phyloP scores from a whole-genome alignment of 2,329 filamentous ascomycete species.

The Ascochyta rabiei region DNA sequence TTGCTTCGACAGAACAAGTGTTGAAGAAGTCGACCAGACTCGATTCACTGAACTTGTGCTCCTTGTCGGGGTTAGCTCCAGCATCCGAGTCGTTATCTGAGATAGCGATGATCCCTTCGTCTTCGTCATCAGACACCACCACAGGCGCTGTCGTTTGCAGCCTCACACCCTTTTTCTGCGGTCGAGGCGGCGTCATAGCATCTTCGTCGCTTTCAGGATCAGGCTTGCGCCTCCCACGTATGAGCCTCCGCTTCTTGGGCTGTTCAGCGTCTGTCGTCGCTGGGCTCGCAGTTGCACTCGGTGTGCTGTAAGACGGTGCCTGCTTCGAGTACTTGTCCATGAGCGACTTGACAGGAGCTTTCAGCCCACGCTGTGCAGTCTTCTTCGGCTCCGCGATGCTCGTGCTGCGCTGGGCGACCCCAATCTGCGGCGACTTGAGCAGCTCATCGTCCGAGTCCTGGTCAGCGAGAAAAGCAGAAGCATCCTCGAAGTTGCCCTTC shows the following conservation, averaged over 20 bases:
- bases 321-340: conserved; percentile 59
- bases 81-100: conserved; percentile 54
- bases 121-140: conserved; percentile 36
- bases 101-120: conserved; percentile 44
- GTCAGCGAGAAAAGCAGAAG: conserved; percentile 41
- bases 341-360: conserved; percentile 61
- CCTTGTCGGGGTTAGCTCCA: conserved; percentile 34
- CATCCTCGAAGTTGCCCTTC: conserved; percentile 62
- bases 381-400: conserved; percentile 47
- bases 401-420: conserved; percentile 22
- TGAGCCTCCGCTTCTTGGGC: conserved; percentile 51
- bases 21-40: conserved; percentile 84
- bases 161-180: conserved; percentile 22
- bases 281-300: conserved; percentile 22
- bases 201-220: conserved; percentile 37
- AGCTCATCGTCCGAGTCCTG: conserved; percentile 46
- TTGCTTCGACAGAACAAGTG: conserved; percentile 72
- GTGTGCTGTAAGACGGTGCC: conserved; percentile 24
- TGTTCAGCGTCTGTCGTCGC: conserved; percentile 19
- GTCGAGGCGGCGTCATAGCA: conserved; percentile 21
- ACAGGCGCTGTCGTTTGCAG: conserved; percentile 18
- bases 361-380: conserved; percentile 61
- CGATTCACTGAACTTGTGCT: conserved; percentile 50
- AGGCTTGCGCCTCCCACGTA: conserved; percentile 55
- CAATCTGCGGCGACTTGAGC: conserved; percentile 34